A percentile compares a stretch with the other conserved stretches of the same genome.
Conservation (phyloP, 257 asterid species). For the Solanum sejunctum region DNA sequence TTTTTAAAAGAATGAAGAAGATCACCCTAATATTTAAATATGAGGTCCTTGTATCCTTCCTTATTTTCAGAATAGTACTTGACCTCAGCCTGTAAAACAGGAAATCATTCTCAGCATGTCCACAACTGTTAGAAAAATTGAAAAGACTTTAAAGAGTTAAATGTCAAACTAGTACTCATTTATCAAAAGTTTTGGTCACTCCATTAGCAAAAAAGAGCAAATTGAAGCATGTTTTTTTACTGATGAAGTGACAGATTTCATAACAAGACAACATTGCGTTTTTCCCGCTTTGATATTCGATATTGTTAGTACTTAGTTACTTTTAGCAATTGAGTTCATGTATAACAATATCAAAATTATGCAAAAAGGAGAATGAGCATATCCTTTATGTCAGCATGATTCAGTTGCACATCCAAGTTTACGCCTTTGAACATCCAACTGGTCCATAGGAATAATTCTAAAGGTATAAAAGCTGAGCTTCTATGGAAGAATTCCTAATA, state of each 20-base stretch:
- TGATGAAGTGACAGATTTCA: not conserved
- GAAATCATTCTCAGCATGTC: not conserved
- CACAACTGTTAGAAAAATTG: not conserved
- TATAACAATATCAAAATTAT: not conserved
- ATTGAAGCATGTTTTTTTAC: not conserved
- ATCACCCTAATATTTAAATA: constrained; percentile 38
- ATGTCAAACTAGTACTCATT: not conserved
- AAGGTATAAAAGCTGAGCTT: not conserved
- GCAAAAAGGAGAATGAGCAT: not conserved
- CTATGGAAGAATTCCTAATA: not conserved
- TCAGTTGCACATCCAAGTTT: not conserved
- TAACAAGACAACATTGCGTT: not conserved
- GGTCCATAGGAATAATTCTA: not conserved
- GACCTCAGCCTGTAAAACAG: constrained; percentile 59
- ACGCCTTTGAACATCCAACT: not conserved
- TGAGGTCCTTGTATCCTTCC: constrained; percentile 64
- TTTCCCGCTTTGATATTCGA: not conserved
- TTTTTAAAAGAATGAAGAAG: too few species aligned
- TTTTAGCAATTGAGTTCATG: not conserved
- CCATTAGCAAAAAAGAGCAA: not conserved
- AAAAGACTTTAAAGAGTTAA: not conserved
- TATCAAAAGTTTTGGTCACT: not conserved
- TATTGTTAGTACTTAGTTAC: not conserved
- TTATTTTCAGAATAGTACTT: constrained; percentile 44
- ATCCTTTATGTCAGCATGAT: not conserved